Percentiles rank a stretch among this genome's conserved stretches.
Evolutionary conservation across 208 protist species (phyloP).

Genomic region (Leishmania tarentolae): DNA sequence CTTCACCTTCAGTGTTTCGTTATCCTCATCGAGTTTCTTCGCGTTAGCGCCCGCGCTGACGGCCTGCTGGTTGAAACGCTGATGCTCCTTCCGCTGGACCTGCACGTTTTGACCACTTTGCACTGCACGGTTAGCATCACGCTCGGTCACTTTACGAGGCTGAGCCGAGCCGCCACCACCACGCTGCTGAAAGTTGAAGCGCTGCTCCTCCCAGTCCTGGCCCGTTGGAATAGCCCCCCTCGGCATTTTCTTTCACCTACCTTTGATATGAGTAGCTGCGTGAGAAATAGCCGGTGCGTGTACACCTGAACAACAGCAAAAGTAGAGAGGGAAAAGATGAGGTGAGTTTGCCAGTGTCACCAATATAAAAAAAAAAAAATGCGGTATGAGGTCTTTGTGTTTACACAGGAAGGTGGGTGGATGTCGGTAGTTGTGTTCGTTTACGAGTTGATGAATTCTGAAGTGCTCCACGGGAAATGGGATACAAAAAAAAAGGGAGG

Average conservation of each 20-base stretch:
- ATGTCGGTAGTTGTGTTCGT: neutral
- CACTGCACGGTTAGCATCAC: slow-evolving; percentile 73
- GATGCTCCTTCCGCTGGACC: slow-evolving; percentile 72
- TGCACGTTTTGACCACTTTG: slow-evolving; percentile 73
- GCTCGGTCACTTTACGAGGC: slow-evolving; percentile 59
- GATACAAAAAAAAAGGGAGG: neutral
- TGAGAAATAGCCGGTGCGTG: neutral
- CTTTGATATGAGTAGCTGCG: neutral
- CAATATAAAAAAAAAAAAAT: neutral
- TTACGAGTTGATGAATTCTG: neutral
- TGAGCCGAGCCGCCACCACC: slow-evolving; percentile 24
- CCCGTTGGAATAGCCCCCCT: slow-evolving; percentile 52
- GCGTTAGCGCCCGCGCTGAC: slow-evolving; percentile 71
- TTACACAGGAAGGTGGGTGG: neutral
- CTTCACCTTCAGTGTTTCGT: slow-evolving; percentile 85
- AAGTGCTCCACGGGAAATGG: neutral
- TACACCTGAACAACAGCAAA: neutral
- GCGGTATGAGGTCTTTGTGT: neutral
- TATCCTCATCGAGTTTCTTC: slow-evolving; percentile 90
- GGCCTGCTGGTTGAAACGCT: slow-evolving; percentile 70
- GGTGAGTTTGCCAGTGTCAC: neutral
- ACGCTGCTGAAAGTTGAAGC: slow-evolving; percentile 76
- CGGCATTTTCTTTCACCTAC: slow-evolving; percentile 24
- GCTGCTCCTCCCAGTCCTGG: slow-evolving; percentile 91
- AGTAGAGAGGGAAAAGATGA: neutral